phyloP scores from a whole-genome alignment of 2,329 filamentous ascomycete species.

The Pseudodiploospora longispora region DNA sequence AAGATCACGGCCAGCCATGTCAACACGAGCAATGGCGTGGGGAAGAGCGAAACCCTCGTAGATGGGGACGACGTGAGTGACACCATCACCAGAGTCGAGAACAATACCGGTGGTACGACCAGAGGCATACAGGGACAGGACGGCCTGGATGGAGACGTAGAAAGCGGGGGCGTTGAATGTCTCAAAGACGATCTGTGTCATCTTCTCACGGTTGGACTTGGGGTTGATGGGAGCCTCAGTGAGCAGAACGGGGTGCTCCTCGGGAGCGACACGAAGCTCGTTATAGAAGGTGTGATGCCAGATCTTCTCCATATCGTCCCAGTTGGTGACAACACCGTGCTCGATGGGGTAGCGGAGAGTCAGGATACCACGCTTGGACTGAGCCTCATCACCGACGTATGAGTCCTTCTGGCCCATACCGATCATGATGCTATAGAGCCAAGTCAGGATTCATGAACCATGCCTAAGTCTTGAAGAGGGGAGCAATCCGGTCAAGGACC shows the following conservation, averaged over 20 bases:
- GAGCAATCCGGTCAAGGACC: too few species aligned
- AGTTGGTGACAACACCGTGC: constrained; percentile 99
- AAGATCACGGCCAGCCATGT: constrained; percentile 99
- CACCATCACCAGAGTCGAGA: constrained; percentile 99
- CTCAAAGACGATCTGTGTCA: constrained; percentile 99
- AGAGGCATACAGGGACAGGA: constrained; percentile 97
- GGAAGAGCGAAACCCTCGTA: constrained; percentile 99
- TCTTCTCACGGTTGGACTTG: constrained; percentile 99
- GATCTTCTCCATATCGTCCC: constrained; percentile 99
- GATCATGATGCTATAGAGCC: constrained; percentile 85
- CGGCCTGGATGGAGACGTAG: constrained; percentile 99
- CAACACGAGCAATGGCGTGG: constrained; percentile 99
- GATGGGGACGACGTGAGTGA: constrained; percentile 99
- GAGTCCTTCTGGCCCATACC: constrained; percentile 99
- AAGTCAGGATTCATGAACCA: constrained; percentile 7
- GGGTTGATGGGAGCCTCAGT: constrained; percentile 99
- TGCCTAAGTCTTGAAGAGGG: neutral
- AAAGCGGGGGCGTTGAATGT: constrained; percentile 99
- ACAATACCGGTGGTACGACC: constrained; percentile 99
- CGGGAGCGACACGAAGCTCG: constrained; percentile 98
- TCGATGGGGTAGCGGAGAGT: constrained; percentile 99
- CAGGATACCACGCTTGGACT: constrained; percentile 99
- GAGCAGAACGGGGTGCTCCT: constrained; percentile 99
- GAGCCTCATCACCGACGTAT: constrained; percentile 99
- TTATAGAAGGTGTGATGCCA: constrained; percentile 99